Base-by-base conservation (phyloP, 768 basidiomycete species). In the Suillus cothurnatus region DNA sequence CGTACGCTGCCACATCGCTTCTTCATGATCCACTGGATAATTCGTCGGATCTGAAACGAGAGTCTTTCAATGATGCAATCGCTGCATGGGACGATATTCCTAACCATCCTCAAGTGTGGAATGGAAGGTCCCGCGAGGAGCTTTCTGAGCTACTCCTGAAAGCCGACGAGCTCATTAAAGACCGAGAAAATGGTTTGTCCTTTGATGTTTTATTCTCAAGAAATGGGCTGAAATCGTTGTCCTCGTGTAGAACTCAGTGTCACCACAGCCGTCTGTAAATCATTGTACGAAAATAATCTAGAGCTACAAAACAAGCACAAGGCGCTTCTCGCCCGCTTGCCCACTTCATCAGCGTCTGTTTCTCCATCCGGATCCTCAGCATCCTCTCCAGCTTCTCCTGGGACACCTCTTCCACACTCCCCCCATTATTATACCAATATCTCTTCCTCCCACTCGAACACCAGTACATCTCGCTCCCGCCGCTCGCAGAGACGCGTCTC, bases 161-260 rank as follows among this genome's bases (percentile, higher is more conserved):
- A 73, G 93, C 92, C 0, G 89, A 90, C 67, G 86, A 80, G 65
- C 80, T 94, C 57, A 93, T 95, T 68, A 89, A 87, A 73, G 86
- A 88, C 65, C 82, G 93, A 45, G 92, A 92, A 77, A 85, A 84
- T 68, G 92, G 93, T 91, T 73, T 59, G 87, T 77, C 53, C 62
- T 63, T 63, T 15, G 15, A 68, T 15, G n/a, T 34, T 66, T 23
- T 39, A 61, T 55, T 65, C 52, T 32, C 28, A 34, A 38, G 57
- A 43, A 45, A 26, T 43, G 36, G 32, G 39, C 45, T 53, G 32
- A 60, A 64, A 64, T 50, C 64, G 64, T 68, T 50, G 67, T 64
- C 66, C 63, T 39, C 62, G 64, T 88, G 26, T 59, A 77, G 92
- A 94, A 72, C 83, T 94, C 56, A 85, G 83, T 50, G 71, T 88